phyloP scores from a whole-genome alignment of 768 basidiomycete genomes.

The Amanita exitialis region DNA sequence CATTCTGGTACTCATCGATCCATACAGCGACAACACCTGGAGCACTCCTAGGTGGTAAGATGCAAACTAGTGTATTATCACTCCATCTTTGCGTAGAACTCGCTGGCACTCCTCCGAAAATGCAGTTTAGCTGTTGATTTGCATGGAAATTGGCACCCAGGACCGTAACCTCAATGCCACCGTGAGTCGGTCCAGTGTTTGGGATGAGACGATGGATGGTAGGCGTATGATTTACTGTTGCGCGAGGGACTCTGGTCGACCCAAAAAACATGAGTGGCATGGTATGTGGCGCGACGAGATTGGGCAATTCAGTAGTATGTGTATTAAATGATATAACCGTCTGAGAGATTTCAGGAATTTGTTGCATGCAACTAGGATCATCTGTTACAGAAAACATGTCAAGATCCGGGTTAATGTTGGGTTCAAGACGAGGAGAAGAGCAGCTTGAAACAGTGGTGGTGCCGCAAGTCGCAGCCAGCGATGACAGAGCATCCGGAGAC shows the following conservation, averaged over 20 bases:
- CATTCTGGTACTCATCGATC: slow-evolving; percentile 67
- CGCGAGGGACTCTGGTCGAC: slow-evolving; percentile 33
- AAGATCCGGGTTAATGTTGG: slow-evolving; percentile 29
- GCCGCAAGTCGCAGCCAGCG: slow-evolving; percentile 24
- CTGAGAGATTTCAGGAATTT: slow-evolving; percentile 13
- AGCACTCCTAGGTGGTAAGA: slow-evolving; percentile 71
- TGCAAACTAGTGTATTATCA: slow-evolving; percentile 86
- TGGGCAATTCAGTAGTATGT: slow-evolving; percentile 13
- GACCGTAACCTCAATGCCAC: slow-evolving; percentile 91
- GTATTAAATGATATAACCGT: slow-evolving; percentile 18
- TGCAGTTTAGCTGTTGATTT: slow-evolving; percentile 56
- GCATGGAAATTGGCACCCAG: slow-evolving; percentile 87
- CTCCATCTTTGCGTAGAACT: slow-evolving; percentile 88
- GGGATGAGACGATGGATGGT: slow-evolving; percentile 83
- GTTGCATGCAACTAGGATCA: slow-evolving; percentile 11
- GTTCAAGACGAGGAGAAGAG: slow-evolving; percentile 33
- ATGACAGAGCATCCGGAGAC: slow-evolving; percentile 18
- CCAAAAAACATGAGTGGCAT: slow-evolving; percentile 59
- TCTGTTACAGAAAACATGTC: slow-evolving; percentile 20
- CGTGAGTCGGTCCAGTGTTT: slow-evolving; percentile 75
- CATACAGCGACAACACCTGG: slow-evolving; percentile 87
- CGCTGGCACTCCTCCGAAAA: slow-evolving; percentile 79
- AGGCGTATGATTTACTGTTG: slow-evolving; percentile 44
- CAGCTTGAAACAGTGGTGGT: slow-evolving; percentile 33
- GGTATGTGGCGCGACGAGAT: slow-evolving; percentile 24